Base-by-base conservation (phyloP, 768 basidiomycete species). In the Leccinum sublutescens region DNA sequence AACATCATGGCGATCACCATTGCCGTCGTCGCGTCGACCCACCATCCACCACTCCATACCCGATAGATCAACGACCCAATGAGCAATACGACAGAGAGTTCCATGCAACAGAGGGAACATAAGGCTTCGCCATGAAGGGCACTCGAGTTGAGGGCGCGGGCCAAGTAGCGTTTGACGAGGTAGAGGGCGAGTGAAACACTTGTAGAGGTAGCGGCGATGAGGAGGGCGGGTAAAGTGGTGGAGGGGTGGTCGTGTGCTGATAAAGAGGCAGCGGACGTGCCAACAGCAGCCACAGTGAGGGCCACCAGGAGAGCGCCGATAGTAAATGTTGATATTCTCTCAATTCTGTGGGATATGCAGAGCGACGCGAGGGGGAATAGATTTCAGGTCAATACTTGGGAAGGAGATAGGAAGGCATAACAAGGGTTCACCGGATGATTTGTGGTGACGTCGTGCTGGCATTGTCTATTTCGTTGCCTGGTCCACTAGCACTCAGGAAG, bases 21-120 rank as follows among this genome's bases (percentile, higher is more conserved):
- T 1, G 78, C 71, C 11, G 80, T 80, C n/a, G 74, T 75, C 19
- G 76, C 65, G 56, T 81, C 80, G 12, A 79, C 66, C 80, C 80
- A 81, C 80, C 80, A 80, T 0, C 79, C 80, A n/a, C 77, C 74
- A 6, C 65, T 58, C 80, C 80, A 79, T 4, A 75, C 61, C 7
- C 73, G 65, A 48, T 69, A 79, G 29, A 80, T 69, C 51, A 79
- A 56, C 5, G 74, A 73, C 2, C 80, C 80, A 2, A 76, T 43
- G 56, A 81, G 76, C 14, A 81, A 64, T 2, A 81, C 78, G 21
- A 71, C 40, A 0, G 79, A 80, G 31, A 81, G 73, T 56, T 81
- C 74, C 43, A 75, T 72, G 60, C 80, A 81, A 29, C 73, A 74
- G 10, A 81, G 72, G 0, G 77, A 74, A 31, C 80, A 81, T 38